Evolutionary conservation across 768 basidiomycete species (phyloP), one percentile per base, ranked within the genome.

Genomic region (Macrolepiota dolichaula): DNA sequence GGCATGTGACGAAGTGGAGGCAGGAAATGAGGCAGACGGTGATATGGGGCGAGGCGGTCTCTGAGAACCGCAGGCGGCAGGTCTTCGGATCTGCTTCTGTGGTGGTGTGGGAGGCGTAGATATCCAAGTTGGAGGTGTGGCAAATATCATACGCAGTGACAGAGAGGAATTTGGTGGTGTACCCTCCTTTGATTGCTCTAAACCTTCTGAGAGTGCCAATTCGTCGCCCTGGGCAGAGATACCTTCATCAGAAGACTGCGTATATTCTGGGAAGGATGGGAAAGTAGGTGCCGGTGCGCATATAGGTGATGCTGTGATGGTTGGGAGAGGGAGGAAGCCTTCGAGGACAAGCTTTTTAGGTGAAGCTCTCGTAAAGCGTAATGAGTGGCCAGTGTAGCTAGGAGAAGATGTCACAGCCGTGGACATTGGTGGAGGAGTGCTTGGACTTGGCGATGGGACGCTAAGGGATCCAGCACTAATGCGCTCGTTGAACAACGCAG

Each of bases 81-180:
- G 75, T 56, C 75, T 74, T 53, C 76, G 79, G 61, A 75, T 61
- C 29, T 32, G 29, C 62, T 75, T 77, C 55, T 77, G 72, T 22
- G 83, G 83, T 38, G 85, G 84, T 11, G 85, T 85, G 27, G 84
- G 84, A 27, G 83, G 85, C 10, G 81, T 83, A 13, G 84, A 80
- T 46, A 79, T 82, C 84, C 85, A 85, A 52, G 79, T 83, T 47
- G 84, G 83, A 2, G 80, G 71, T 37, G 17, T 19, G 17, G 72
- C 65, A 42, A 69, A 63, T 25, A 70, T 65, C 24, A 67, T 66
- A 10, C 62, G 57, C 40, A 57, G 36, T 17, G 64, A 65, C 44
- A 62, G 54, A n/a, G 46, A 32, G 13, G 68, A 69, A 55, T 69
- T 68, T 19, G 71, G 64, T 19, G 62, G 64, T 15, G 51, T 47